Conservation (phyloP, 768 basidiomycete species). For the Porpolomopsis calyptriformis region DNA sequence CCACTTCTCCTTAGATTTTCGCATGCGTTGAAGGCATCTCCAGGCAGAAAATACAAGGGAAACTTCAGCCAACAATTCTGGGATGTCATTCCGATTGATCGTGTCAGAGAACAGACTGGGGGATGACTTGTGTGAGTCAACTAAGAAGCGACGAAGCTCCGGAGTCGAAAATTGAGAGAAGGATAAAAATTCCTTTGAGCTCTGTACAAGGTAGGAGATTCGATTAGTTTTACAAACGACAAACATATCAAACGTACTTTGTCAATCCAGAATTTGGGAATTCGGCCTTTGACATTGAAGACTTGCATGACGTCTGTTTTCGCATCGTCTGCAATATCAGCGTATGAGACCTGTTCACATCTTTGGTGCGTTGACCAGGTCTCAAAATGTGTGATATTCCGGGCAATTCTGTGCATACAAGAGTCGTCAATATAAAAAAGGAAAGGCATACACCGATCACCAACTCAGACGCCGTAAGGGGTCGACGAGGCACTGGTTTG, state of each 20-base stretch:
- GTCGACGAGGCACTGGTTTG: constrained; percentile 16
- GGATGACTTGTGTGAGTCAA: constrained; percentile 17
- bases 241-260: constrained; percentile 19
- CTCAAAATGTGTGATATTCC: constrained; percentile 38
- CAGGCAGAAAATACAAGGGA: constrained; percentile 34
- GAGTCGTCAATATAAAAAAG: neutral
- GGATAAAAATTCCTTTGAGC: constrained; percentile 17
- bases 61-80: constrained; percentile 27
- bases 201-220: constrained; percentile 10
- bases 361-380: constrained; percentile 40
- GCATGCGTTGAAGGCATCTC: constrained; percentile 34
- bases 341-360: constrained; percentile 38
- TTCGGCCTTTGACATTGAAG: constrained; percentile 24
- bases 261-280: constrained; percentile 35
- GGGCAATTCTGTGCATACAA: constrained; percentile 31
- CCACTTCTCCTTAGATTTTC: constrained; percentile 33
- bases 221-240: neutral
- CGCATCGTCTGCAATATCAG: constrained; percentile 33
- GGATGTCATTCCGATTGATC: constrained; percentile 11
- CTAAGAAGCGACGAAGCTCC: constrained; percentile 24
- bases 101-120: constrained; percentile 32
- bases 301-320: constrained; percentile 26
- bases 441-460: constrained; percentile 9
- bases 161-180: constrained; percentile 16
- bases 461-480: constrained; percentile 40